Evolutionary conservation across 1,284 basidiomycete species (phyloP), one percentile per base, ranked within the genome.

Genomic region (Malassezia brasiliensis): DNA sequence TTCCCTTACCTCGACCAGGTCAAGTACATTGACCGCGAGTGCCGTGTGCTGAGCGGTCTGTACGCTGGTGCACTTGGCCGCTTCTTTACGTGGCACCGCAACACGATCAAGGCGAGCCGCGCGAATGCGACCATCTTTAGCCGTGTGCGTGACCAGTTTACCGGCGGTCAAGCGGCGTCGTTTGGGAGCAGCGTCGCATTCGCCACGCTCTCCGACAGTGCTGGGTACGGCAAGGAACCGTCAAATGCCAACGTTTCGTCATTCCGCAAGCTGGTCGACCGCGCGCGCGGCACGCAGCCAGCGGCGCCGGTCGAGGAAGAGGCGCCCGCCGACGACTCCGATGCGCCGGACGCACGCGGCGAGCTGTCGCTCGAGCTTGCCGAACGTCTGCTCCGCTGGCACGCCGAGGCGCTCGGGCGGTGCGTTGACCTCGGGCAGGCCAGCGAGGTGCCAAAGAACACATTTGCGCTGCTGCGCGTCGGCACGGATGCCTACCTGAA

Each of bases 11-110:
- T 86, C 5, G 91, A 76, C 49, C 89, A 88, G 2, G 83, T 84
- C 53, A 81, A 90, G 56, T 98, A 98, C 72, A 80, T 98, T 5
- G 94, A 98, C 68, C 83, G 83, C 34, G 94, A 99, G 78, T 87
- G 83, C 65, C 88, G 85, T 75, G 90, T 85, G 69, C 76, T 98
- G 46, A 83, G 84, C 0, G 83, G 87, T 51, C 80, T 96, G 6
- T 98, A 93, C 68, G 82, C 84, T 2, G 81, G 78, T 15, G 81
- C 88, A 61, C 78, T 98, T 34, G 77, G 79, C 19, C 79, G 80
- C 54, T 98, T 94, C 76, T 85, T 88, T 8, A 82, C 85, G 53
- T 96, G 87, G 76, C 94, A 98, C 77, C 89, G 44, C 25, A 40
- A 38, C 11, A 44, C 50, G 25, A 47, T 57, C 50, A 57, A 57